phyloP scores from a whole-genome alignment of 2,329 filamentous ascomycete genomes.

The Dothidotthia symphoricarpi region DNA sequence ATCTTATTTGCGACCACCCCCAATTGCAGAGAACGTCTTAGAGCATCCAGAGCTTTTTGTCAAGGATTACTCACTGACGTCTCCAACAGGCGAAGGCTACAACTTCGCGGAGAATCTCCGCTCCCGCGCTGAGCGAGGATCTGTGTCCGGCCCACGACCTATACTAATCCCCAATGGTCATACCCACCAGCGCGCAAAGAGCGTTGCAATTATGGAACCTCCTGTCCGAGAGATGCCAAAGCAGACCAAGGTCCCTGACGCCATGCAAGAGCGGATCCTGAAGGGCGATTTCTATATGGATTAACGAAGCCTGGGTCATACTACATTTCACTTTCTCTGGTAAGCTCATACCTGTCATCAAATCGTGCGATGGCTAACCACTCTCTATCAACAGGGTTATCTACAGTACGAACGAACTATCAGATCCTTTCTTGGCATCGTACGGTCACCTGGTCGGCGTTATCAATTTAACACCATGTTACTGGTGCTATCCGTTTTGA shows the following conservation, averaged over 20 bases:
- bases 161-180: constrained; percentile 10
- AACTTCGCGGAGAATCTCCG: constrained; percentile 97
- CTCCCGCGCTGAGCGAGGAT: constrained; percentile 76
- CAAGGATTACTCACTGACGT: constrained; percentile 63
- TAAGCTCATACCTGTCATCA: constrained; percentile 6
- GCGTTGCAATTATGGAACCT: constrained; percentile 61
- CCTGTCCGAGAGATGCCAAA: constrained; percentile 60
- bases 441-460: too few relatives aligned
- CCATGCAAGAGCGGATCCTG: constrained; percentile 93
- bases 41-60: constrained; percentile 31
- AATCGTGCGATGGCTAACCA: constrained; percentile 5
- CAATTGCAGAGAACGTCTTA: constrained; percentile 32
- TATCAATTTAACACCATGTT: too few relatives aligned
- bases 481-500: too few relatives aligned
- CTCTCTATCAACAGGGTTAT: constrained; percentile 5
- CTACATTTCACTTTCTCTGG: constrained; percentile 19
- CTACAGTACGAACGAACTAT: constrained; percentile 8
- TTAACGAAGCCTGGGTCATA: constrained; percentile 43
- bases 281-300: constrained; percentile 99
- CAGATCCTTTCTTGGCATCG: constrained; percentile 1
- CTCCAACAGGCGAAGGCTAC: constrained; percentile 80
- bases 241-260: constrained; percentile 65
- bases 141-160: constrained; percentile 51
- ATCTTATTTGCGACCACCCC: constrained; percentile 27
- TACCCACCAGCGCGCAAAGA: constrained; percentile 66